Base-by-base conservation (phyloP, 2,329 filamentous ascomycete genomes). In the Blumeriella jaapii region DNA sequence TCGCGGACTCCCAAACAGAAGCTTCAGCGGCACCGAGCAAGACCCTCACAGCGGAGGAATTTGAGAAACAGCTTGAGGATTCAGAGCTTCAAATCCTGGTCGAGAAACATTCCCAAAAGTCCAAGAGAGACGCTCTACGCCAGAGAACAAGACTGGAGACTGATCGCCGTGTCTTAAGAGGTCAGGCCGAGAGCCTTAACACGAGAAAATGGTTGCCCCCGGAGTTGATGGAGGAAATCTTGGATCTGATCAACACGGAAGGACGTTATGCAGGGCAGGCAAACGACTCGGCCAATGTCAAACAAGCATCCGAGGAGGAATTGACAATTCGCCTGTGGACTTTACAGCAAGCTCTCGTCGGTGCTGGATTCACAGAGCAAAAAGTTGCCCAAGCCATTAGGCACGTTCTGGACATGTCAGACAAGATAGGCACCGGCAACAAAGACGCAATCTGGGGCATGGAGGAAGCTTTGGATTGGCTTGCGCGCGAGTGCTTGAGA, bases 31-130 rank as follows among this genome's bases (percentile, higher is more conserved):
- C 29, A 19, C 26, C 31, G 20, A 31, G 41, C 34, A 62, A 72
- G 36, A 62, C 71, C 17, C 61, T 89, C 45, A 84, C 74, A 31
- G 80, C 89, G 1, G 89, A 95, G 55, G 84, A 96, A 56, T 81
- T 95, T 33, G 91, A 95, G 55, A 77, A 66, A 44, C 84, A 93
- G 51, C 70, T 96, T 11, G 85, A 95, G 56, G 80, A 86, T 50
- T 81, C 85, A n/a, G 85, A 93, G 51, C 65, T 98, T 23, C 87
- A 96, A 57, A 62, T 83, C 14, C 63, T 95, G 5, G 79, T 96
- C 11, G 89, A 96, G 44, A 91, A 86, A 53, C 65, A 89, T 58
- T 78, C 79, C 0, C 62, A 71, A 25, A 94, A 89, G 58, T 78
- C 80, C 42, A 80, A 79, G 48, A 77, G 79, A 50, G 87, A 95